phyloP scores from a whole-genome alignment of 2,329 filamentous ascomycete genomes.

The Huntiella abstrusa region DNA sequence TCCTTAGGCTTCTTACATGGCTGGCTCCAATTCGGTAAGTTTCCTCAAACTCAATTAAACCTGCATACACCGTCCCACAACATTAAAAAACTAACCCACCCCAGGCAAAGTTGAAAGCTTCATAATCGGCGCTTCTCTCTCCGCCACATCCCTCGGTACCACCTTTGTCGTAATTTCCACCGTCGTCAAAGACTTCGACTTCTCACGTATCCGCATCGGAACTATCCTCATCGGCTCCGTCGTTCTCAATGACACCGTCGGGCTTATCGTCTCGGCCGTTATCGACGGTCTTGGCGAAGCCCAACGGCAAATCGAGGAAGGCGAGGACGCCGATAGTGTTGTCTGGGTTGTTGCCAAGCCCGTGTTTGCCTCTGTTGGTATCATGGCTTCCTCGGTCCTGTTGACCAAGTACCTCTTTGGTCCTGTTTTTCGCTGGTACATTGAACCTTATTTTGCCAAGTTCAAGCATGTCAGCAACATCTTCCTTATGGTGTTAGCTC shows the following conservation, averaged over 20 bases:
- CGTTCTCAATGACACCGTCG: conserved; percentile 27
- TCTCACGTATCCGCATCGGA: conserved; percentile 24
- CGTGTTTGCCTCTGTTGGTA: conserved; percentile 20
- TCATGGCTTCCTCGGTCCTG: conserved; percentile 19
- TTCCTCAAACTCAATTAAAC: background rate
- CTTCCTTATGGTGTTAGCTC: conserved; percentile 18
- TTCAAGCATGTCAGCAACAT: conserved; percentile 16
- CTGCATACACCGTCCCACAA: background rate
- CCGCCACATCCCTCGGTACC: conserved; percentile 20
- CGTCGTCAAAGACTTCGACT: conserved; percentile 18
- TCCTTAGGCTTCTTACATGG: conserved; percentile 25
- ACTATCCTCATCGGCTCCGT: conserved; percentile 26
- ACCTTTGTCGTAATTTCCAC: conserved; percentile 18
- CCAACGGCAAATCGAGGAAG: conserved; percentile 12
- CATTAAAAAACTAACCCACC: conserved; percentile 1
- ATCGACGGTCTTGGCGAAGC: conserved; percentile 15
- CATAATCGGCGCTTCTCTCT: conserved; percentile 17
- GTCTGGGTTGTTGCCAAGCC: conserved; percentile 21
- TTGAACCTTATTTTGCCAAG: conserved; percentile 18
- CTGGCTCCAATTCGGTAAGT: conserved; percentile 21
- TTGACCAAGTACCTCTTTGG: conserved; percentile 22
- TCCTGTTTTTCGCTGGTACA: conserved; percentile 18
- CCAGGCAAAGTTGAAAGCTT: conserved; percentile 14
- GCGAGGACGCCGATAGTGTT: conserved; percentile 12
- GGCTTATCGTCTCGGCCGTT: conserved; percentile 22